Evolutionary conservation across 192 early-diverging fungal species (phyloP).

Genomic region (Backusella macrospora): DNA sequence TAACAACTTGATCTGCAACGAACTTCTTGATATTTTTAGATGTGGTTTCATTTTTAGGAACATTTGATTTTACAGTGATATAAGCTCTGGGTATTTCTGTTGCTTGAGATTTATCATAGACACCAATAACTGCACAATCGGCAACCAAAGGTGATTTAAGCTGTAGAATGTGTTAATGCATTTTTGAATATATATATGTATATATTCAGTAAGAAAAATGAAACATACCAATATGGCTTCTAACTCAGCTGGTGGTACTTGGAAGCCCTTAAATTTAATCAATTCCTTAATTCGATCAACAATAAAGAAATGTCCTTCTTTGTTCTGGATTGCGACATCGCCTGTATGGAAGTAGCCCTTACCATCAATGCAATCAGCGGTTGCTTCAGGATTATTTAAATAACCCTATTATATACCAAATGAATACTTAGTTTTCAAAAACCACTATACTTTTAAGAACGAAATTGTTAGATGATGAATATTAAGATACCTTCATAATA

Average conservation of each 20-base stretch:
- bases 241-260: slow-evolving; percentile 75
- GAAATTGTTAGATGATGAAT: background rate
- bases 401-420: slow-evolving; percentile 36
- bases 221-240: slow-evolving; percentile 67
- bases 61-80: slow-evolving; percentile 59
- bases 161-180: background rate
- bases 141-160: slow-evolving; percentile 66
- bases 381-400: slow-evolving; percentile 49
- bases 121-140: slow-evolving; percentile 71
- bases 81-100: slow-evolving; percentile 83
- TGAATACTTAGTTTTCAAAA: background rate
- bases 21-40: slow-evolving; percentile 53
- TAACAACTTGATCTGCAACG: slow-evolving; percentile 62
- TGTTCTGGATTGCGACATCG: slow-evolving; percentile 59
- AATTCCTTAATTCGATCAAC: slow-evolving; percentile 78
- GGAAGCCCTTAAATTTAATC: slow-evolving; percentile 57
- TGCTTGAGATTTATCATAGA: slow-evolving; percentile 62
- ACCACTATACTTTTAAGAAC: background rate
- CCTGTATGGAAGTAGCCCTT: slow-evolving; percentile 62
- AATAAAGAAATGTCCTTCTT: slow-evolving; percentile 66
- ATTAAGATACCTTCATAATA: slow-evolving; percentile 64
- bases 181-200: background rate
- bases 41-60: slow-evolving; percentile 22
- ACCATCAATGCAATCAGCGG: slow-evolving; percentile 42
- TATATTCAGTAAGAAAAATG: slow-evolving; percentile 47